Evolutionary conservation across 2,329 filamentous ascomycete species (phyloP), one percentile per base, ranked within the genome.

Genomic region (Cladosporium halotolerans): DNA sequence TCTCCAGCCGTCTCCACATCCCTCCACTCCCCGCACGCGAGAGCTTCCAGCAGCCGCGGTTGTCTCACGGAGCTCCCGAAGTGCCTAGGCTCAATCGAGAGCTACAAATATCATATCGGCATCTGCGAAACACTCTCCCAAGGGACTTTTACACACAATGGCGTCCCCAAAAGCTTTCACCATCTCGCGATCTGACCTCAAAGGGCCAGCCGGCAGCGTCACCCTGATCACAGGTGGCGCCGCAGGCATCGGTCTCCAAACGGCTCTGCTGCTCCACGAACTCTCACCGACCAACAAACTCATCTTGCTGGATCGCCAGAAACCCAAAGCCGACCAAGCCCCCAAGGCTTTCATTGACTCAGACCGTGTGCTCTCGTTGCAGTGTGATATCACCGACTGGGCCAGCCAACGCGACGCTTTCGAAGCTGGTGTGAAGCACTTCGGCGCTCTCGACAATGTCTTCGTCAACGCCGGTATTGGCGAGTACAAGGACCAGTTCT

Each of bases 401-500:
- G 48, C 58, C 5, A 68, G 67, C 4, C 75, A 77, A 61, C 67
- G 74, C 31, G 64, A 66, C 1, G 75, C 69, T 13, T 78, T 78
- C 59, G 68, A 70, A 55, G 62, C 63, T 6, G 72, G 69, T 2
- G 60, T 72, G 48, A 47, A 62, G 6, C 69, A 69, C 28, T 77
- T 77, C 61, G 70, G 71, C 6, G 63, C 67, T 9, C 72, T 78
- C 40, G 73, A 75, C 50, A 66, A 65, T 38, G 74, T 78, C 11
- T 78, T 76, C 57, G 72, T 77, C 44, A 78, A 78, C 49, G 75
- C 76, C 4, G 76, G 76, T 0, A 72, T 78, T 19, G 68, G 72
- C 28, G 76, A 78, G 57, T 68, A 73, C 45, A 67, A 67, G 39
- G 75, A 78, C 44, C 74, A 77, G 56, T 76, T 78, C 63, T 78